A percentile compares a stretch with the other conserved stretches of the same genome.
Evolutionary conservation across 2,329 filamentous ascomycete genomes (phyloP).

Genomic region (Tolypocladium capitatum): DNA sequence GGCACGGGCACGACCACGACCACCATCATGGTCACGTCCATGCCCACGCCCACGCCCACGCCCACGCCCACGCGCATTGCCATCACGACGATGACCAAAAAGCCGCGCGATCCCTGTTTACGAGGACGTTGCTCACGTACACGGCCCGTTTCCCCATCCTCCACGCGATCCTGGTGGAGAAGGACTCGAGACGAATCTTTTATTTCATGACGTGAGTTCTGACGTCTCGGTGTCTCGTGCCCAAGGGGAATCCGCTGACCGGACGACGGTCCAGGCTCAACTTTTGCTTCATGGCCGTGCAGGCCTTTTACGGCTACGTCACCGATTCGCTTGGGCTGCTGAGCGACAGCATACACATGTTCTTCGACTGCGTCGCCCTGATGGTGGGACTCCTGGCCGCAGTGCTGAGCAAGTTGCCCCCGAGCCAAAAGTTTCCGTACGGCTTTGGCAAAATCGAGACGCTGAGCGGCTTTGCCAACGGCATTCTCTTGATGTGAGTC

Average conservation of each 20-base stretch:
- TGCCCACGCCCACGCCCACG: slow-evolving; percentile 12
- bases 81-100: slow-evolving; percentile 24
- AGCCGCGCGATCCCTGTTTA: slow-evolving; percentile 51
- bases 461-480: slow-evolving; percentile 89
- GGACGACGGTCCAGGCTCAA: slow-evolving; percentile 52
- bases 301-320: slow-evolving; percentile 85
- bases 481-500: slow-evolving; percentile 75
- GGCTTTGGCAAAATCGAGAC: slow-evolving; percentile 96
- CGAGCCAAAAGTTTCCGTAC: slow-evolving; percentile 79
- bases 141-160: slow-evolving; percentile 63
- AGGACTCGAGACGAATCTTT: slow-evolving; percentile 87
- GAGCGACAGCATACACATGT: slow-evolving; percentile 98
- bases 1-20: slow-evolving; percentile 17
- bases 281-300: slow-evolving; percentile 86
- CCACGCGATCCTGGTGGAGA: slow-evolving; percentile 76
- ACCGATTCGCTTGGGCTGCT: slow-evolving; percentile 91
- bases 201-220: slow-evolving; percentile 78
- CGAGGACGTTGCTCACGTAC: slow-evolving; percentile 55
- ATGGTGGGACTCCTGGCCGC: slow-evolving; percentile 82
- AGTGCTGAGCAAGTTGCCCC: slow-evolving; percentile 93
- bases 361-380: slow-evolving; percentile 92
- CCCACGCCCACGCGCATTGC: slow-evolving; percentile 14
- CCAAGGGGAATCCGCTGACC: slow-evolving; percentile 2
- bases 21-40: slow-evolving; percentile 17
- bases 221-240: neutral